Conservation (phyloP, 2,329 filamentous ascomycete genomes). For the Teratosphaeria destructans region DNA sequence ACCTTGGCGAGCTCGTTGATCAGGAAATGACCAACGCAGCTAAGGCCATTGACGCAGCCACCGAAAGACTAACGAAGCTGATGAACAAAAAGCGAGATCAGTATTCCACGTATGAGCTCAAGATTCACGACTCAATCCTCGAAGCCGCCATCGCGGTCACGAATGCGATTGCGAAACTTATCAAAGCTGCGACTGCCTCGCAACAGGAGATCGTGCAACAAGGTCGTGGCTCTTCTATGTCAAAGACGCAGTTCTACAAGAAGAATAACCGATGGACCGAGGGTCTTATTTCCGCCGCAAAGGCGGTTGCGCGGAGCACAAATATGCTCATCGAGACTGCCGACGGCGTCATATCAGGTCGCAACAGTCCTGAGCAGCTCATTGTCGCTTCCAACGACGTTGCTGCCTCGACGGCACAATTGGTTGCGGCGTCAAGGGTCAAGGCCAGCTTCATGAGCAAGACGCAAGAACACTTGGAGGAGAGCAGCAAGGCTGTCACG, state of each 20-base stretch:
- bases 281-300: slow-evolving; percentile 90
- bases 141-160: slow-evolving; percentile 90
- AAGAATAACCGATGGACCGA: slow-evolving; percentile 99
- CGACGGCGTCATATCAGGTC: slow-evolving; percentile 82
- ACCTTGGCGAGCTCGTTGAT: slow-evolving; percentile 88
- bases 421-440: slow-evolving; percentile 88
- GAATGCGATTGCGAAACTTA: slow-evolving; percentile 83
- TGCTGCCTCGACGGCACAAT: slow-evolving; percentile 87
- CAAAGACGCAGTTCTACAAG: slow-evolving; percentile 93
- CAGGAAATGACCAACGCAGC: slow-evolving; percentile 85
- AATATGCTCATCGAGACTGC: slow-evolving; percentile 97
- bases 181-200: slow-evolving; percentile 85
- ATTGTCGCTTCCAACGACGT: slow-evolving; percentile 98
- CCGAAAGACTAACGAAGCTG: slow-evolving; percentile 77
- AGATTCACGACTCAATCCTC: slow-evolving; percentile 89
- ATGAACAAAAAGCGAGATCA: slow-evolving; percentile 94
- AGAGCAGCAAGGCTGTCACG: slow-evolving; percentile 85
- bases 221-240: slow-evolving; percentile 63
- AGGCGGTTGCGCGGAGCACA: slow-evolving; percentile 86
- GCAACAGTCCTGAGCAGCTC: slow-evolving; percentile 90
- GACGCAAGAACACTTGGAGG: slow-evolving; percentile 84
- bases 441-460: slow-evolving; percentile 98
- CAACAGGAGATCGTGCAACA: slow-evolving; percentile 96
- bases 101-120: slow-evolving; percentile 91
- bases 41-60: slow-evolving; percentile 86